Conservation (phyloP, 1,284 basidiomycete genomes). For the Meira nashicola region DNA sequence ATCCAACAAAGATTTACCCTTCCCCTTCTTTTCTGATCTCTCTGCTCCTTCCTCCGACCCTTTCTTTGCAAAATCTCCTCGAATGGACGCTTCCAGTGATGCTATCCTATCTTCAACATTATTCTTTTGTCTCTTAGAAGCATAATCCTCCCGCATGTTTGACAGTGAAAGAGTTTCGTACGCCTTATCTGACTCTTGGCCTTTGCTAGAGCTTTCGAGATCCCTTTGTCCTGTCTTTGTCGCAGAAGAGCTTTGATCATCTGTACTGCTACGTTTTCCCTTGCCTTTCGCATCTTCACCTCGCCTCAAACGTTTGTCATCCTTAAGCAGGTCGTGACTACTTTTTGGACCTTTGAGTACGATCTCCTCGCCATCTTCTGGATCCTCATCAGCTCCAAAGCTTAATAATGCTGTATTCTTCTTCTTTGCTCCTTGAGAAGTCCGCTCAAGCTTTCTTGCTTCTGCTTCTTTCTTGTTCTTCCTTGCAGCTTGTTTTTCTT, state of each 20-base stretch:
- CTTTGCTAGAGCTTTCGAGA: not conserved
- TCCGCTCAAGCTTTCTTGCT: constrained; percentile 7
- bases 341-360: constrained; percentile 33
- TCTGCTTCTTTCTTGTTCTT: constrained; percentile 69
- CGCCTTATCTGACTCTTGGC: not conserved
- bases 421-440: constrained; percentile 16
- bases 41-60: constrained; percentile 10
- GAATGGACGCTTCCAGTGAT: constrained; percentile 17
- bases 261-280: not conserved
- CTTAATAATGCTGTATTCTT: constrained; percentile 36
- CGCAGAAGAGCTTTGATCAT: constrained; percentile 2
- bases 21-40: constrained; percentile 10
- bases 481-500: constrained; percentile 76
- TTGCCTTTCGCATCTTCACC: not conserved
- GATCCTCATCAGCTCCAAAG: constrained; percentile 37
- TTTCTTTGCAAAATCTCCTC: constrained; percentile 9
- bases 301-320: constrained; percentile 26
- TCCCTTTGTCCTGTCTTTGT: constrained; percentile 4
- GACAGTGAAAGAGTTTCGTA: not conserved
- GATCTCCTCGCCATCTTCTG: constrained; percentile 17
- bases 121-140: not conserved
- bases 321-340: constrained; percentile 42
- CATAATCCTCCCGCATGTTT: constrained; percentile 2
- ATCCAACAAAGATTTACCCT: constrained; percentile 15
- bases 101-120: constrained; percentile 7